Conservation (phyloP, 345 rosid species). For the Hibiscus tridactylites region DNA sequence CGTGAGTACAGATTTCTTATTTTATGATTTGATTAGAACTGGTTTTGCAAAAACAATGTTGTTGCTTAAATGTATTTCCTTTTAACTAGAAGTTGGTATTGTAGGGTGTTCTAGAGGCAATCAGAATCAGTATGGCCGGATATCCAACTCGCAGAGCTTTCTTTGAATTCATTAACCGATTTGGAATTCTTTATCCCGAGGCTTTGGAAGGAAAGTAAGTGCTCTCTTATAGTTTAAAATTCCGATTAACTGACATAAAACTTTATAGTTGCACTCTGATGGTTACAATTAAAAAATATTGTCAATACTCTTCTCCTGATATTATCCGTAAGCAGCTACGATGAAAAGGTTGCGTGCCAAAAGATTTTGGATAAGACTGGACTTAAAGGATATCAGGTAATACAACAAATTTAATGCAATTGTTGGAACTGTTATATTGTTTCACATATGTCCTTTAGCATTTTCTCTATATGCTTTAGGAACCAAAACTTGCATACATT, state of each 20-base stretch:
- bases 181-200: conserved; percentile 71
- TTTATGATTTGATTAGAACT: conserved; percentile 3
- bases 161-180: conserved; percentile 83
- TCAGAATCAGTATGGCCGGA: conserved; percentile 96
- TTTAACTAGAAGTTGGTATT: conserved; percentile 13
- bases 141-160: conserved; percentile 92
- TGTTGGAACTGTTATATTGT: not conserved
- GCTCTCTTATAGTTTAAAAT: not conserved
- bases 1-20: conserved; percentile 41
- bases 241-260: not conserved
- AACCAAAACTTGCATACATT: not conserved
- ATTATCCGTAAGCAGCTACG: conserved; percentile 46
- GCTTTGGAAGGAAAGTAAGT: conserved; percentile 80
- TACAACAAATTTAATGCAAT: conserved; percentile 6
- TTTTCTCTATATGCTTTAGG: not conserved
- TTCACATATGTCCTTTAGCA: not conserved
- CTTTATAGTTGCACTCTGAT: conserved; percentile 6
- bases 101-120: conserved; percentile 95
- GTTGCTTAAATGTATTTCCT: conserved; percentile 1
- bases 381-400: conserved; percentile 90
- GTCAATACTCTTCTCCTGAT: conserved; percentile 13
- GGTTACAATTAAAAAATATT: conserved; percentile 10
- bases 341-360: conserved; percentile 62
- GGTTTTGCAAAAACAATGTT: conserved; percentile 4
- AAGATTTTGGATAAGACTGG: conserved; percentile 80